Conservation (phyloP, 2,329 filamentous ascomycete species). For the Chaetomium olivaceum region DNA sequence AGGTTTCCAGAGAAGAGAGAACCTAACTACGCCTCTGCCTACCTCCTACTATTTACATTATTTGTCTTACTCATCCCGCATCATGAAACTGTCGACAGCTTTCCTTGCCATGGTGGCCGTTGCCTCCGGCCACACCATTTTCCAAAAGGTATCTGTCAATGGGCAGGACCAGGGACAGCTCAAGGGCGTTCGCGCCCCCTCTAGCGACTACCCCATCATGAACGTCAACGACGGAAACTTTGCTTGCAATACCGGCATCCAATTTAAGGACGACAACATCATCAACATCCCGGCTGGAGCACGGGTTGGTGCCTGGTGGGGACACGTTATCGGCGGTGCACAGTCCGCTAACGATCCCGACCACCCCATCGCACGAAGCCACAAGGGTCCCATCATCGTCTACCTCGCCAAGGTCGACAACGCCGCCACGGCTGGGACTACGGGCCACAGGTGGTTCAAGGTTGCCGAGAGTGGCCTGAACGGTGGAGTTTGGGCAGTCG, state of each 20-base stretch:
- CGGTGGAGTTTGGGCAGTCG: constrained; percentile 48
- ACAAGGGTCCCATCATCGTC: constrained; percentile 50
- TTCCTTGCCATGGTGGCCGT: constrained; percentile 28
- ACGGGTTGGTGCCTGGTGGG: constrained; percentile 46
- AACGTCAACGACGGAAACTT: constrained; percentile 32
- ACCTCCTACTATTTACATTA: no score
- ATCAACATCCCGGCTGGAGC: constrained; percentile 40
- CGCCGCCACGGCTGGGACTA: constrained; percentile 43
- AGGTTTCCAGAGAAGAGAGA: no score
- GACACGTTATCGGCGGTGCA: constrained; percentile 46
- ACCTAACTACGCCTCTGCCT: no score
- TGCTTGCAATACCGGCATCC: constrained; percentile 33
- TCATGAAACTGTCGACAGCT: neutral
- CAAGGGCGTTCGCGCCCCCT: constrained; percentile 52
- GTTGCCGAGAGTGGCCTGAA: constrained; percentile 46
- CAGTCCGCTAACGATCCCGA: constrained; percentile 42
- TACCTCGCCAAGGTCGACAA: constrained; percentile 52
- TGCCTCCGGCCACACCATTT: constrained; percentile 34
- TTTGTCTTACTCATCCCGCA: no score
- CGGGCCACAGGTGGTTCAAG: constrained; percentile 53
- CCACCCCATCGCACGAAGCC: constrained; percentile 45
- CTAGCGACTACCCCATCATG: constrained; percentile 47
- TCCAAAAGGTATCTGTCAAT: constrained; percentile 47
- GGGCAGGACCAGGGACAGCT: constrained; percentile 37
- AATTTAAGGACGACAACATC: constrained; percentile 33